phyloP scores from a whole-genome alignment of 2,329 filamentous ascomycete species.

The Hortaea werneckii region DNA sequence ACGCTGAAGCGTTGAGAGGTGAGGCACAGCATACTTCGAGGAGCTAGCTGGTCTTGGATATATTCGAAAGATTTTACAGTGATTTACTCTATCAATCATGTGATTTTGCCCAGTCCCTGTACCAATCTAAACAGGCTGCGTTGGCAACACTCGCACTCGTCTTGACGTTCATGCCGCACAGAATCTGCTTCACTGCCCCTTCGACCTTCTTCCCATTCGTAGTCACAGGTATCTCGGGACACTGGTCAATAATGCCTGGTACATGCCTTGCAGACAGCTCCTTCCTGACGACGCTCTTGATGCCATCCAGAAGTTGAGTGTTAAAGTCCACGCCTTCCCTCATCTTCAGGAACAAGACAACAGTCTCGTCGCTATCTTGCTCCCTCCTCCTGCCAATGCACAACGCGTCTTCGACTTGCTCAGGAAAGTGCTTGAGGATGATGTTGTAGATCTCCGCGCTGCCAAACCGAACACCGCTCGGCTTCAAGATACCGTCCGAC shows the following conservation, averaged over 20 bases:
- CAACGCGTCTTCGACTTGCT: slow-evolving; percentile 71
- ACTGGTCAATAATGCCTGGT: slow-evolving; percentile 70
- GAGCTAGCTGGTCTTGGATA: too few species aligned
- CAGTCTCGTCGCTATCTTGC: slow-evolving; percentile 70
- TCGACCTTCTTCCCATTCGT: slow-evolving; percentile 98
- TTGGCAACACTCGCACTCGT: slow-evolving; percentile 92
- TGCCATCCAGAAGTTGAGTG: slow-evolving; percentile 48
- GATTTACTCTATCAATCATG: neutral
- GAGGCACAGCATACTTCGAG: too few species aligned
- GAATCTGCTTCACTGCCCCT: slow-evolving; percentile 89
- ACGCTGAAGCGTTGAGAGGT: slow-evolving; percentile 48
- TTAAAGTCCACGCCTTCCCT: slow-evolving; percentile 46
- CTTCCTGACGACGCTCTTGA: slow-evolving; percentile 59
- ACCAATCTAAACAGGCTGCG: slow-evolving; percentile 79
- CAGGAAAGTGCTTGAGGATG: slow-evolving; percentile 70
- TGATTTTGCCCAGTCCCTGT: slow-evolving; percentile 59
- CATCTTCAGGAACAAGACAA: slow-evolving; percentile 82
- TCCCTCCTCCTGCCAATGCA: slow-evolving; percentile 70
- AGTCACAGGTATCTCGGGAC: slow-evolving; percentile 79
- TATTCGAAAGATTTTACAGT: too few species aligned
- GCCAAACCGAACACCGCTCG: slow-evolving; percentile 81
- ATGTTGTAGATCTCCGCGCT: slow-evolving; percentile 95
- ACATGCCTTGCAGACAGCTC: slow-evolving; percentile 87
- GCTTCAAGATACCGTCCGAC: slow-evolving; percentile 88
- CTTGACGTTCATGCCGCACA: slow-evolving; percentile 78